These are phyloP conservation scores for Mycosarcoma mackinlayi DNA, from an alignment of 1,284 basidiomycete species.

Conservation along the genomic window DNA sequence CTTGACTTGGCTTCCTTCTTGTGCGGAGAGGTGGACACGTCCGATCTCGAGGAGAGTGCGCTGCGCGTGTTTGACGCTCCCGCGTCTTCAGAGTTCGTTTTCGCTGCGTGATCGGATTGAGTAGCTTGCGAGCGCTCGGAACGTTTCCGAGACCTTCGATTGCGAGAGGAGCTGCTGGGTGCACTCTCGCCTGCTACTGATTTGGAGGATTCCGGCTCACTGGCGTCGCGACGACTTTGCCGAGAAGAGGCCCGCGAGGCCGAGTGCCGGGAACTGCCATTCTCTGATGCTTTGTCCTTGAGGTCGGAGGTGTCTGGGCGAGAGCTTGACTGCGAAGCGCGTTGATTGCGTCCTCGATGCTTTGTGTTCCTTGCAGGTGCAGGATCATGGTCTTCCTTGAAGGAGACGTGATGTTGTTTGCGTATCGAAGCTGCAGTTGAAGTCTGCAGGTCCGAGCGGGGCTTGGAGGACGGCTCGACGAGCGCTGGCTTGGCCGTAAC, in stretches of 20 bases:
- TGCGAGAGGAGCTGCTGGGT: constrained; percentile 23
- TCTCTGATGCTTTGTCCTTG: constrained; percentile 28
- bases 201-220: constrained; percentile 33
- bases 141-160: constrained; percentile 19
- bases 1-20: constrained; percentile 21
- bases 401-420: constrained; percentile 48
- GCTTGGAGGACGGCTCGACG: constrained; percentile 25
- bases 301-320: constrained; percentile 15
- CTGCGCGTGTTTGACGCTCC: constrained; percentile 1
- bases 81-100: constrained; percentile 4
- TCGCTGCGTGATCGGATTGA: constrained; percentile 10
- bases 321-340: constrained; percentile 13
- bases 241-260: constrained; percentile 40
- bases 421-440: constrained; percentile 7
- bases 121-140: constrained; percentile 20
- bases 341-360: constrained; percentile 27
- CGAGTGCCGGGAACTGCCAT: constrained; percentile 26
- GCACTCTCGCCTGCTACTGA: constrained; percentile 21
- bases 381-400: constrained; percentile 31
- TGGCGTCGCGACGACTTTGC: constrained; percentile 35
- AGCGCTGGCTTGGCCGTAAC: constrained; percentile 27
- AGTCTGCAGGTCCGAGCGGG: constrained; percentile 9
- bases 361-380: constrained; percentile 12
- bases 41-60: constrained; percentile 18
- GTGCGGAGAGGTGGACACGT: constrained; percentile 21